Evolutionary conservation across 2,329 filamentous ascomycete species (phyloP).

Genomic region (Knufia petricola): DNA sequence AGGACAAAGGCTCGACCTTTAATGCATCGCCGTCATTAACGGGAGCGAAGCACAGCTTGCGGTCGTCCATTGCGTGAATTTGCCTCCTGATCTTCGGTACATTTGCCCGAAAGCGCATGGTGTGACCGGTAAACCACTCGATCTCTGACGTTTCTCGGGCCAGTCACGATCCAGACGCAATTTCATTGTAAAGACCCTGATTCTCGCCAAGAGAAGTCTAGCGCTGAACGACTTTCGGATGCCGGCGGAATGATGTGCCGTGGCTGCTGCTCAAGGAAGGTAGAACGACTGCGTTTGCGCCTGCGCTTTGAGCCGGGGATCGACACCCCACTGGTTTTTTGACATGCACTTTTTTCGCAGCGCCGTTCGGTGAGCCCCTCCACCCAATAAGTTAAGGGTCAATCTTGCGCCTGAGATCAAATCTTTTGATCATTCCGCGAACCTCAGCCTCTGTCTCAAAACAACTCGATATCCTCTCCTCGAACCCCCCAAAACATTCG

Average conservation of each 20-base stretch:
- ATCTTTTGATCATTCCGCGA: conserved; percentile 15
- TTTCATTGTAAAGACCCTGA: background rate
- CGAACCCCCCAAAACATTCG: conserved; percentile 10
- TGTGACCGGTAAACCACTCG: too few relatives aligned
- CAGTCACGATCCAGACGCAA: too few relatives aligned
- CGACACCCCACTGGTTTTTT: conserved; percentile 7
- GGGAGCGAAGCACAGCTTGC: too few relatives aligned
- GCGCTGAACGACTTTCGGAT: background rate
- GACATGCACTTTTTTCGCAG: background rate
- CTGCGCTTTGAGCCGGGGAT: background rate
- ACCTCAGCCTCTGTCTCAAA: background rate
- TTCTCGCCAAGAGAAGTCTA: background rate
- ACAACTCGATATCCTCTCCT: conserved; percentile 14
- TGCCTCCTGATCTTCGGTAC: conserved; percentile 8
- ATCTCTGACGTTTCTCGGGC: too few relatives aligned
- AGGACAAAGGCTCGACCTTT: background rate
- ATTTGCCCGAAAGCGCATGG: background rate
- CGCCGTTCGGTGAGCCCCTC: conserved; percentile 3
- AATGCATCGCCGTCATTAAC: too few relatives aligned
- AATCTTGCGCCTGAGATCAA: conserved; percentile 6
- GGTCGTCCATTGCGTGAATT: conserved; percentile 5
- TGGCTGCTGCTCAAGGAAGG: background rate
- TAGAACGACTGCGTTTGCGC: background rate
- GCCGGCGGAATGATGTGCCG: background rate
- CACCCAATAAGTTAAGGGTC: conserved; percentile 20